Evolutionary conservation across 345 rosid genomes (phyloP).

Genomic region (Sisymbrium altissimum): DNA sequence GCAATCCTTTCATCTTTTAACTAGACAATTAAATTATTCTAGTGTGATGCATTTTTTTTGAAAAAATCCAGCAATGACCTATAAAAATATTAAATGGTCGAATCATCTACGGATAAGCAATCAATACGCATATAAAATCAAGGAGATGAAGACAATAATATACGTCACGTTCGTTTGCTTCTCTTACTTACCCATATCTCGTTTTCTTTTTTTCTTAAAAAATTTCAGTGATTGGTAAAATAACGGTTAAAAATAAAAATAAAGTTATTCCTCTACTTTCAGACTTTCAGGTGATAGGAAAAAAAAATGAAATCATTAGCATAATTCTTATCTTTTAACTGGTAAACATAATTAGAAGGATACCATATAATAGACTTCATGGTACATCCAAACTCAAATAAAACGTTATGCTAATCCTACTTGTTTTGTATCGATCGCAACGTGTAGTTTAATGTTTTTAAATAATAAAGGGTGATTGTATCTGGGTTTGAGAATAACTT

Average conservation of each 20-base stretch:
- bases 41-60: neutral
- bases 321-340: neutral
- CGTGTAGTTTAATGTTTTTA: neutral
- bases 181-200: neutral
- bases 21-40: neutral
- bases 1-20: neutral
- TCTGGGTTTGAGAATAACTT: neutral
- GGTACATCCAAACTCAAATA: neutral
- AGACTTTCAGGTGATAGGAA: neutral
- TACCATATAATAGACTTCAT: neutral
- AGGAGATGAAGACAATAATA: conserved; percentile 18
- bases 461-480: neutral
- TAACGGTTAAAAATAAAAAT: too few relatives aligned
- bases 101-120: conserved; percentile 10
- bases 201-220: neutral
- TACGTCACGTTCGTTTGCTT: neutral
- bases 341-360: neutral
- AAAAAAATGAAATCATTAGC: neutral
- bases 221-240: too few relatives aligned
- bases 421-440: too few relatives aligned
- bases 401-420: neutral
- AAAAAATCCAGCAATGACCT: neutral
- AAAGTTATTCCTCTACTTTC: neutral
- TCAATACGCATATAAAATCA: neutral
- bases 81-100: neutral